Evolutionary conservation across 305 asterid genomes (phyloP), one percentile per base, ranked within the genome.

Genomic region (Rubia balearica): DNA sequence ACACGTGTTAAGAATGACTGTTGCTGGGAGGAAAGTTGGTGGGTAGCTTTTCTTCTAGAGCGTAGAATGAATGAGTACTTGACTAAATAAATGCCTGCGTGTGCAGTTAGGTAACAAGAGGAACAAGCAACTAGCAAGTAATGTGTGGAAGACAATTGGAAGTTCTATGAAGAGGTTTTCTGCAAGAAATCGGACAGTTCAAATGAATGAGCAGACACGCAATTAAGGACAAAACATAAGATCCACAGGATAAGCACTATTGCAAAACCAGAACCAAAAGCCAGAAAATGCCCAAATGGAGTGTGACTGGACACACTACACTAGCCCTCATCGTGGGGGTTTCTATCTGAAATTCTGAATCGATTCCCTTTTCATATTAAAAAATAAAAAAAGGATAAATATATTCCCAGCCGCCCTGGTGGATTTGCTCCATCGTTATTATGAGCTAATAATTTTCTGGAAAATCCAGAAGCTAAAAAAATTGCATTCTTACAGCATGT

Each of bases 41-140:
- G 83, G 77, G 83, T 16, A 78, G 75, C 73, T 80, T 61, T 80
- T 72, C 75, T 69, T 72, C 62, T 55, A 67, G 80, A 86, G 76
- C 82, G 67, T 56, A 11, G 10, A 51, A 51, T 51, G 59, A 51
- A 51, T 51, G 59, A 4, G 59, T 1, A 48, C n/a, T 57, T 4
- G 7, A 57, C 36, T 22, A 57, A 19, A 57, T 10, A 57, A 51
- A 57, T 42, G 19, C 12, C 51, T 57, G 71, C 68, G 77, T 65
- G 69, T 62, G 67, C 46, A 62, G 67, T 8, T 61, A 30, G 65
- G 40, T 61, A 61, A 30, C 19, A 27, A 3, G 21, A 8, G 17
- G 30, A 12, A 5, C 17, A 61, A 61, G 38, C 40, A 57, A 22
- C 33, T 30, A 30, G 27, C n/a, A n/a, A n/a, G n/a, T n/a, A 61